A percentile compares a stretch with the other conserved stretches of the same genome.
Conservation (phyloP, 805 yeast genomes). For the Candida ipomoeae region DNA sequence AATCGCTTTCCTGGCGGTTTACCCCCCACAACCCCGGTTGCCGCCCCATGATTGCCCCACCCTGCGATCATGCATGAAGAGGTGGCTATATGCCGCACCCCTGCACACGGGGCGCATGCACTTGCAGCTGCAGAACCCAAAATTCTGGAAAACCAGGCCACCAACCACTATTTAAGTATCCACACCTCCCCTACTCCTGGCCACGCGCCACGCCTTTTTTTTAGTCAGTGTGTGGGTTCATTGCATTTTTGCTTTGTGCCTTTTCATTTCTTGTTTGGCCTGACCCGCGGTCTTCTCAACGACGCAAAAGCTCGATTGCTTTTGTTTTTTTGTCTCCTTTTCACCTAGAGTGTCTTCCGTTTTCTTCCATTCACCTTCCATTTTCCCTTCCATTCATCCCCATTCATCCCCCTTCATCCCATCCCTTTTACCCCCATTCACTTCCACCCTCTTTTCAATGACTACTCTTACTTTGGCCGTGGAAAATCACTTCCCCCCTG, state of each 20-base stretch:
- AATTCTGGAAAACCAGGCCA: neutral
- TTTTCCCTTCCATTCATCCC: neutral
- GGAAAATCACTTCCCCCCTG: slow-evolving; percentile 13
- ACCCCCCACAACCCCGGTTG: neutral
- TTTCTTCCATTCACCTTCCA: neutral
- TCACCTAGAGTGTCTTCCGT: too few relatives aligned
- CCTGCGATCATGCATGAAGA: neutral
- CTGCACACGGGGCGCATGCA: neutral
- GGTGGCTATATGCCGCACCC: neutral
- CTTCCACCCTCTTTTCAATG: slow-evolving; percentile 4
- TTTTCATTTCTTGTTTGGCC: neutral
- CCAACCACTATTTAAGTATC: slow-evolving; percentile 1
- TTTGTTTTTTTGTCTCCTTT: neutral
- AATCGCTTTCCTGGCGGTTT: neutral
- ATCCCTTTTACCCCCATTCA: neutral
- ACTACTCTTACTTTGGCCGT: slow-evolving; percentile 17
- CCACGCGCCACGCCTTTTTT: neutral
- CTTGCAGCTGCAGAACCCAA: slow-evolving; percentile 2
- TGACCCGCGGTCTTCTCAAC: neutral
- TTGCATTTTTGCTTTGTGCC: neutral
- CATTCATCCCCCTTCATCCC: too few relatives aligned
- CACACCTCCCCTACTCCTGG: neutral
- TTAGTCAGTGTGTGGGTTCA: neutral
- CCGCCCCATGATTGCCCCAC: slow-evolving; percentile 5
- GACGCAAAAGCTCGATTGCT: slow-evolving; percentile 1